Conservation (phyloP, 2,329 filamentous ascomycete species). For the Kalmusia sp. region DNA sequence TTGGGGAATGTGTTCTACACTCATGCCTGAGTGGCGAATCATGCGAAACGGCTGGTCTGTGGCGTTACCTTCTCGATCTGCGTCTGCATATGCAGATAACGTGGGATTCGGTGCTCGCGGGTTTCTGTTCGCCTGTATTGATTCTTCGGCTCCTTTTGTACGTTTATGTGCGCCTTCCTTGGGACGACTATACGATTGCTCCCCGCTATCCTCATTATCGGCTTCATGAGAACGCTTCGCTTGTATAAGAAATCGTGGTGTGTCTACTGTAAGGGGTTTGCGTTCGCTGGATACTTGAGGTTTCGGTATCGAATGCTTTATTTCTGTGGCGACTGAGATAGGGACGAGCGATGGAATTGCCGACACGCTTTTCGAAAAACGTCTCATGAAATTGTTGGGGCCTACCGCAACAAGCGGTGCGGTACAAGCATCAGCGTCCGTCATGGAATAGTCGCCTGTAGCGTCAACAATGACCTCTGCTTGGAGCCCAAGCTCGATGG, state of each 20-base stretch:
- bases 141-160: background rate
- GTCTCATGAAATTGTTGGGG: no score
- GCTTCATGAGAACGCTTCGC: background rate
- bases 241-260: background rate
- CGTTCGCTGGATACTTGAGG: no score
- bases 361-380: no score
- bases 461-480: no score
- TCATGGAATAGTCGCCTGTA: no score
- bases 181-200: no score
- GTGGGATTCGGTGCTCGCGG: background rate
- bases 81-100: no score
- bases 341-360: background rate
- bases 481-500: no score
- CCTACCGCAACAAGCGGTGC: no score
- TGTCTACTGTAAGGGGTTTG: background rate
- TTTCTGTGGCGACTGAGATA: background rate
- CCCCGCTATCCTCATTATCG: background rate
- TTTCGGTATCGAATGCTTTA: no score
- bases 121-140: background rate
- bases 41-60: background rate
- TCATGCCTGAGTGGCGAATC: slow-evolving; percentile 24
- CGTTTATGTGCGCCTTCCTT: background rate
- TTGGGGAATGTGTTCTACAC: slow-evolving; percentile 18
- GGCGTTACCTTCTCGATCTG: background rate
- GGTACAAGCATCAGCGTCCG: no score